Evolutionary conservation across 2,329 filamentous ascomycete genomes (phyloP).

Genomic region (Beauveria medogensis): DNA sequence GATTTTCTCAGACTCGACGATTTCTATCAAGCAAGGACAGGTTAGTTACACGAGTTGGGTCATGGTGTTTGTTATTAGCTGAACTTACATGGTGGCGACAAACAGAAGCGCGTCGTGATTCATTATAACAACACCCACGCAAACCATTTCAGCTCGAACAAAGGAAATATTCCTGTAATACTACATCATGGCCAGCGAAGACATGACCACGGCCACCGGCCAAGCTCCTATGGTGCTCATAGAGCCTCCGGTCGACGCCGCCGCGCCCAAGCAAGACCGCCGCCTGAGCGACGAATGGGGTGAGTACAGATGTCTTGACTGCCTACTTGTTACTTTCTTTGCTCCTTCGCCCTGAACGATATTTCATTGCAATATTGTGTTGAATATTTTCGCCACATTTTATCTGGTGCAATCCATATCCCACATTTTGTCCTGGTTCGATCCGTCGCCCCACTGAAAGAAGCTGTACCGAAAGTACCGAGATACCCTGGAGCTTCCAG

Average conservation of each 20-base stretch:
- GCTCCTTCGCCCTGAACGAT: not conserved
- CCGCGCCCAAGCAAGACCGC: constrained; percentile 22
- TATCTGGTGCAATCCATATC: not conserved
- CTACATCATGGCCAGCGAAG: constrained; percentile 17
- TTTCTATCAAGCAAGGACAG: too few species aligned
- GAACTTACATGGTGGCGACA: too few species aligned
- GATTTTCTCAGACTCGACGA: too few species aligned
- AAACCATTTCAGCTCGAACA: too few species aligned
- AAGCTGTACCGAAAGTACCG: not conserved
- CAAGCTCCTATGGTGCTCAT: constrained; percentile 18
- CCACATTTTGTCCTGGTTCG: not conserved
- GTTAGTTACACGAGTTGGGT: too few species aligned
- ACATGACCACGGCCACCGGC: constrained; percentile 14
- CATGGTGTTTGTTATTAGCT: too few species aligned
- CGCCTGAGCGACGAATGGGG: constrained; percentile 41
- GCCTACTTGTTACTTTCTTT: not conserved
- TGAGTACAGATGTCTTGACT: constrained; percentile 20
- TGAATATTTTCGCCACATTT: not conserved
- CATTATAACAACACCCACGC: too few species aligned
- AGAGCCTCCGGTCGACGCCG: constrained; percentile 21
- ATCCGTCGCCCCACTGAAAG: not conserved
- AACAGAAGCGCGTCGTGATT: too few species aligned
- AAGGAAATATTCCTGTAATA: not conserved
- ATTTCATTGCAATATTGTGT: too few species aligned
- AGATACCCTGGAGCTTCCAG: not conserved